Base-by-base conservation (phyloP, 202 grass and related monocot species). In the Panicum hallii region DNA sequence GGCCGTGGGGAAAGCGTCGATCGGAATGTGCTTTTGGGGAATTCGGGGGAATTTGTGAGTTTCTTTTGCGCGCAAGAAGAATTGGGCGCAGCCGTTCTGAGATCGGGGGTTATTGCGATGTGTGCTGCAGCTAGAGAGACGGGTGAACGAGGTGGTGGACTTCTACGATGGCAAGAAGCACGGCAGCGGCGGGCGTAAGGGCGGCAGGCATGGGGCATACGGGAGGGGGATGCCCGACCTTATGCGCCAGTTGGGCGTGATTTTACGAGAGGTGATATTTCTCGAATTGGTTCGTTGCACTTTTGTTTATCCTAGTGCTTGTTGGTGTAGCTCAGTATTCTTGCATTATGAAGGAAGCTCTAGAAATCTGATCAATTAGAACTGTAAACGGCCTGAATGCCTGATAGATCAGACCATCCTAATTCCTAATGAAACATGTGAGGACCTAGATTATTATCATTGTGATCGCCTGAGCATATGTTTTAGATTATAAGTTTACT, bases 161-260 rank as follows among this genome's bases (percentile, higher is more conserved):
- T 95, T 93, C 85, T 93, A 88, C 30, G 87, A 92, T 26, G 85
- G 23, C 79, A 91, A 87, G 82, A 96, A 94, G 70, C 91, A 92
- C 46, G 84, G 89, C 78, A 79, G 84, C 14, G 83, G 72, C 49
- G 88, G 71, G 32, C 78, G 80, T 28, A 90, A 68, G 57, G n/a
- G 38, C 67, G 75, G 74, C 66, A 94, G 88, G 87, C 63, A 67
- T 16, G 72, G 71, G 46, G 67, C 75, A 14, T 56, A 57, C 71
- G 64, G 86, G 23, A 97, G 85, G 69, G 93, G 91, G 79, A 79
- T 82, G 88, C 86, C 89, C 8, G 89, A 95, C 36, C 87, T 98
- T 72, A 89, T 89, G 74, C 95, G 93, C 76, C 93, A 90, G 56
- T 84, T 98, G 45, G 79, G 88, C 38, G 58, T 63, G 12, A 87